Percentiles rank a stretch among this genome's conserved stretches.
Conservation (phyloP, 345 rosid species). For the Lumnitzera littorea region DNA sequence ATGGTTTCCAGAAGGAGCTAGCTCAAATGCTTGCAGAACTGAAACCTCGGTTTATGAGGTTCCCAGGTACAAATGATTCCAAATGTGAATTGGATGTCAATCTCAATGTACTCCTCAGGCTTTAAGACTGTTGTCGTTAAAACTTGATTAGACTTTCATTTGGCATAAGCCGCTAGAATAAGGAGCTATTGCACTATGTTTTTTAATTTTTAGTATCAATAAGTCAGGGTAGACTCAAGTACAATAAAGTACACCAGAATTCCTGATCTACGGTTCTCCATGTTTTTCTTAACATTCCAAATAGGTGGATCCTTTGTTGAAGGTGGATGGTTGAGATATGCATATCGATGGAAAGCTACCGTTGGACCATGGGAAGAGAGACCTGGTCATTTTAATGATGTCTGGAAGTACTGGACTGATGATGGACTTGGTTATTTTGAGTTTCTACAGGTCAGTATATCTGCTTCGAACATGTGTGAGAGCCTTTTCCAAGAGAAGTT, state of each 20-base stretch:
- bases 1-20: constrained; percentile 87
- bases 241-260: too few relatives aligned
- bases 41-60: constrained; percentile 83
- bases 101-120: too few relatives aligned
- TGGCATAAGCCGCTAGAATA: too few relatives aligned
- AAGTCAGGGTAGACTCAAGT: too few relatives aligned
- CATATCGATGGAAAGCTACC: constrained; percentile 91
- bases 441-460: constrained; percentile 66
- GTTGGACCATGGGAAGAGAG: constrained; percentile 98
- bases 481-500: too few relatives aligned
- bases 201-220: too few relatives aligned
- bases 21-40: constrained; percentile 57
- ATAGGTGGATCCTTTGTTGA: constrained; percentile 96
- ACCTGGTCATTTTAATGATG: constrained; percentile 95
- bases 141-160: too few relatives aligned
- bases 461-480: neutral
- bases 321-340: constrained; percentile 93
- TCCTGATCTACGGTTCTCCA: too few relatives aligned
- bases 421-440: constrained; percentile 87
- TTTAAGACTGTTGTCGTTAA: too few relatives aligned
- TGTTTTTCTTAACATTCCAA: constrained; percentile 8
- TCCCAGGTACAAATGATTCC: constrained; percentile 47
- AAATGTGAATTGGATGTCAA: too few relatives aligned
- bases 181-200: too few relatives aligned
- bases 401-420: constrained; percentile 98